Base-by-base conservation (phyloP, 768 basidiomycete species). In the Omphalotus guepiniiformis region DNA sequence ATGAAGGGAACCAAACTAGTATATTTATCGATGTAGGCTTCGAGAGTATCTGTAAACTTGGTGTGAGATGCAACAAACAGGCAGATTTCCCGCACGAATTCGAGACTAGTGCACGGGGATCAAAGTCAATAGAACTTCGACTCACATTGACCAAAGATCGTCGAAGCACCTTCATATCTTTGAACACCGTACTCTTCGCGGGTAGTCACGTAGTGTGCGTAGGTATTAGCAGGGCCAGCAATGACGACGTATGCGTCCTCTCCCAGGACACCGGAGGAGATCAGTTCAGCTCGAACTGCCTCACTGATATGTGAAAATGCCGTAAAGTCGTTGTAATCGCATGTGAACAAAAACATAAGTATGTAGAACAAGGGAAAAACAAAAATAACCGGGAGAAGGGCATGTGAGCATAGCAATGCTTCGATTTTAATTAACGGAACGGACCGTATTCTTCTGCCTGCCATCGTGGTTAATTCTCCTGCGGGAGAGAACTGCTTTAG, bases 221-320 rank as follows among this genome's bases (percentile, higher is more conserved):
- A 90, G 4, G 85, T 83, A 53, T 89, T 90, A 4, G 85, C 86
- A n/a, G 88, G 88, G 12, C 86, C 88, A 12, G 84, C 82, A 47
- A 88, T 66, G 43, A 88, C 85, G 50, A 90, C 84, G 53, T 86
- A 84, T 3, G 84, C 85, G 53, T 84, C 74, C 39, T 78, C 62
- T 32, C 79, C 83, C 49, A 89, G 62, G 49, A 88, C 68, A 3
- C 78, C 80, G 40, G 75, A 68, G 0, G 82, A 73, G 50, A 88
- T 82, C 40, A 90, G 71, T 57, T 72, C 65, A 19, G 77, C 70
- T 40, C 86, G 82, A 41, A 90, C 53, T 1, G 85, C 82, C 50
- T 88, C 79, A 30, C 86, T 88, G 58, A 37, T n/a, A 37, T 7
- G 35, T 15, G 35, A 37, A 37, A 5, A 37, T 37, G 35, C 21